These are phyloP conservation scores for Fusarium acutatum DNA, from an alignment of 2,329 filamentous ascomycete species.

Conservation along the genomic window DNA sequence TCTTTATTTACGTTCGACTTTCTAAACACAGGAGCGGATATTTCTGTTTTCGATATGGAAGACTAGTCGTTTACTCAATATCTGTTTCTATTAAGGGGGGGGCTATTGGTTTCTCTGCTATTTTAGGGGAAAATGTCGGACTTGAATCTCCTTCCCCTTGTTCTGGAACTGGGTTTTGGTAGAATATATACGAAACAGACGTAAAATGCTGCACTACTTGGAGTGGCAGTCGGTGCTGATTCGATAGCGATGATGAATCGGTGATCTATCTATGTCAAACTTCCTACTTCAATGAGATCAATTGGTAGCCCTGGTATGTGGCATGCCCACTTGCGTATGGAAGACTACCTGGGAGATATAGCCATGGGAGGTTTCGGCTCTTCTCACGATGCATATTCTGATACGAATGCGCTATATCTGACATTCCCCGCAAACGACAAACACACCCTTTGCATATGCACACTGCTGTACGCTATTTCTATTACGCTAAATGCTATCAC, in stretches of 20 bases:
- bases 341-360: background rate
- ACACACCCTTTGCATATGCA: background rate
- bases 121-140: background rate
- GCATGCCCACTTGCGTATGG: background rate
- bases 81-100: no score
- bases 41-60: conserved; percentile 37
- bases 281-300: background rate
- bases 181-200: background rate
- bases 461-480: background rate
- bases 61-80: conserved; percentile 12
- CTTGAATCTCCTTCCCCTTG: background rate
- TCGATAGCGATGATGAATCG: background rate
- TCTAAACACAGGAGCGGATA: conserved; percentile 28
- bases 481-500: background rate
- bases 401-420: background rate
- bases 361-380: background rate
- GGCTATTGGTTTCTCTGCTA: background rate
- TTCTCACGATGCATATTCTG: background rate
- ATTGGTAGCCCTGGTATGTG: background rate
- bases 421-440: background rate
- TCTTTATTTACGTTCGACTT: conserved; percentile 39
- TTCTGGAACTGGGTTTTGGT: background rate
- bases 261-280: background rate
- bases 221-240: background rate
- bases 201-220: background rate